These are phyloP conservation scores for Scheffersomyces coipomensis DNA, from an alignment of 805 yeast genomes.

Conservation along the genomic window DNA sequence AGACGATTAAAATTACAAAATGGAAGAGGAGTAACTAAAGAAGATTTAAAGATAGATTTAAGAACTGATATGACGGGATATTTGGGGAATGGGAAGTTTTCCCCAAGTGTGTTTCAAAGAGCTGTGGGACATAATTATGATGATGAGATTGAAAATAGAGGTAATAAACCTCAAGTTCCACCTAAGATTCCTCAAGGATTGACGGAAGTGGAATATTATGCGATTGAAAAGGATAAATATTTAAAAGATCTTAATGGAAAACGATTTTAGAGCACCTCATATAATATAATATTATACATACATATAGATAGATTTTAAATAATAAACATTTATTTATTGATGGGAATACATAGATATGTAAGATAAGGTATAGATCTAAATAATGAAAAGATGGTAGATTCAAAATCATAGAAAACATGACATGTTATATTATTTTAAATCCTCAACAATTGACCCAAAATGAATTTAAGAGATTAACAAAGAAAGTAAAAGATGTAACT, in stretches of 20 bases:
- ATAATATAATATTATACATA: too few species aligned
- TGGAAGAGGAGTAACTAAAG: slow-evolving; percentile 15
- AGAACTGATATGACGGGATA: slow-evolving; percentile 37
- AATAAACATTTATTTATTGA: too few species aligned
- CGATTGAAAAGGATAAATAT: slow-evolving; percentile 38
- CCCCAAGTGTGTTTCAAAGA: slow-evolving; percentile 36
- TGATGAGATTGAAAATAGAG: slow-evolving; percentile 15
- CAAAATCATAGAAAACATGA: too few species aligned
- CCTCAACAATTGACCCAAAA: too few species aligned
- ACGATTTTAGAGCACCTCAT: slow-evolving; percentile 17
- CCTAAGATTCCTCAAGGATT: slow-evolving; percentile 44
- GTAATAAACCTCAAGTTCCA: slow-evolving; percentile 39
- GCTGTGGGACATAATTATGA: slow-evolving; percentile 10
- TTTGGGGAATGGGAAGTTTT: slow-evolving; percentile 39
- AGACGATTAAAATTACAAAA: slow-evolving; percentile 19
- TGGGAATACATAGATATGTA: too few species aligned
- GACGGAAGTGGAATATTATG: slow-evolving; percentile 40
- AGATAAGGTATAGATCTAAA: too few species aligned
- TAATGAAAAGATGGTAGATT: too few species aligned
- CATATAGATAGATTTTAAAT: too few species aligned
- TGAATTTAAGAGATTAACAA: too few species aligned
- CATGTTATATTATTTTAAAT: too few species aligned
- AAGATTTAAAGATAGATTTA: slow-evolving; percentile 23
- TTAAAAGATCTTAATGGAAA: slow-evolving; percentile 38
- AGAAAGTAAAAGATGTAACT: too few species aligned